Evolutionary conservation across 768 basidiomycete genomes (phyloP), one percentile per base, ranked within the genome.

Genomic region (Suillus bovinus): DNA sequence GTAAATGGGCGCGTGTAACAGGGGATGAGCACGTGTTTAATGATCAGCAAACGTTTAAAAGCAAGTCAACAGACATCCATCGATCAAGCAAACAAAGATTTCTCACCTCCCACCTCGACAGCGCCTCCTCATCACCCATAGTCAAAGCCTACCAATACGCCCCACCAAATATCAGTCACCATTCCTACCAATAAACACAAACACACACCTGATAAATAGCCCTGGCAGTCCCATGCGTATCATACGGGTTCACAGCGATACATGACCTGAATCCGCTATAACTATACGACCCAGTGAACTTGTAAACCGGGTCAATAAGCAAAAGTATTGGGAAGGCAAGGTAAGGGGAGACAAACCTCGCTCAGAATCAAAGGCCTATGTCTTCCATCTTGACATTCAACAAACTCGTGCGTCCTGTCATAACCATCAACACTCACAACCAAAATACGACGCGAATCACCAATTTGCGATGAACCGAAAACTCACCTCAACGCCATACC

Each of bases 201-300:
- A n/a, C 14, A 34, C 68, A 59, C 41, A 70, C 74, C 63, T 86
- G 83, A 56, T 86, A 65, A 66, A 95, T 94, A 3, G 93, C 93
- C 33, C 86, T 80, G 0, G 94, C 91, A 2, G 94, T 94, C n/a
- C 87, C 89, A 33, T 90, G 84, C 42, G 84, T 84, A 67, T 93
- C 91, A 84, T 90, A 94, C 1, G 93, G 93, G 70, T 94, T 94
- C 72, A 94, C 81, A 14, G 89, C 87, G 52, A 94, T 90, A 66
- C 92, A 94, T 14, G 89, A 90, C 44, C 93, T 79, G 78, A 95
- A 95, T 16, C 93, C 93, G 53, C 87, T 89, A 70, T 92, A 93
- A 67, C 86, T 89, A 70, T 94, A 94, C 6, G 87, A 87, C 13
- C 93, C 94, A 0, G 93, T 90, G 71, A 95, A 95, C 86, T 92